Percentiles rank a stretch among this genome's conserved stretches.
These are phyloP conservation scores for Spergularia azorica DNA, from an alignment of 179 eudicot species.

Conservation along the genomic window DNA sequence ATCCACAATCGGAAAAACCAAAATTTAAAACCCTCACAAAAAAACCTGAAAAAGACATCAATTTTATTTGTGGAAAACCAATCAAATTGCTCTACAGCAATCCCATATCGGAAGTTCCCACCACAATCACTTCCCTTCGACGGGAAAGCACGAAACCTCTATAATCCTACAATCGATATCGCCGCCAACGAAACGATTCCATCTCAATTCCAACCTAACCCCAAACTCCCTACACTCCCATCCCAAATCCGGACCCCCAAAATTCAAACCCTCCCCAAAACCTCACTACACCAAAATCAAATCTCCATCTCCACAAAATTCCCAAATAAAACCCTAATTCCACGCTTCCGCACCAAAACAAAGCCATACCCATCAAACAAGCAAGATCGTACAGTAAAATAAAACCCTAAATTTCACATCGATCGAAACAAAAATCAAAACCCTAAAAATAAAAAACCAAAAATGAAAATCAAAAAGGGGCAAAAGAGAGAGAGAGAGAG, in stretches of 20 bases:
- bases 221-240: background rate
- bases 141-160: background rate
- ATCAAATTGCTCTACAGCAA: too few relatives aligned
- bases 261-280: background rate
- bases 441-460: background rate
- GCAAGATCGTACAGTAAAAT: background rate
- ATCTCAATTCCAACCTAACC: background rate
- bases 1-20: background rate
- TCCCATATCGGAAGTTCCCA: background rate
- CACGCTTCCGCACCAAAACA: background rate
- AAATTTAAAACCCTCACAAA: too few relatives aligned
- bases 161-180: background rate
- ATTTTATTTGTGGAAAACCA: too few relatives aligned
- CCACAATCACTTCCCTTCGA: background rate
- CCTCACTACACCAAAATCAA: background rate
- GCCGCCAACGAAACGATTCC: background rate
- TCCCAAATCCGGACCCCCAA: background rate
- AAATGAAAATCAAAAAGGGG: background rate
- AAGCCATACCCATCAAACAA: background rate
- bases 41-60: too few relatives aligned
- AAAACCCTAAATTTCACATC: background rate
- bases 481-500: background rate
- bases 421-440: background rate
- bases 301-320: background rate
- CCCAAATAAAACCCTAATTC: slow-evolving; percentile 21